Conservation (phyloP, 345 rosid species). For the Eucalyptus pauciflora region DNA sequence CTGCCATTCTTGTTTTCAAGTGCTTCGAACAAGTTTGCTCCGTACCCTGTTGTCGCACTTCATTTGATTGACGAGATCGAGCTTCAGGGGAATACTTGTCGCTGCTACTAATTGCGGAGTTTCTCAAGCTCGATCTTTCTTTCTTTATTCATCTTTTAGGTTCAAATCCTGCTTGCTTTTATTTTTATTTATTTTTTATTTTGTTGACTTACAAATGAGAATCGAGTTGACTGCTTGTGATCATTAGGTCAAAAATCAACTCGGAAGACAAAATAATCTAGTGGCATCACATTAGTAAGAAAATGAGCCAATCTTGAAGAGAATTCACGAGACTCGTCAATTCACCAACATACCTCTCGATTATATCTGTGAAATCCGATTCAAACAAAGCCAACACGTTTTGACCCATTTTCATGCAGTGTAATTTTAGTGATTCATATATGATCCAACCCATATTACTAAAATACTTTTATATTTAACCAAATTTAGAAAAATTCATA, state of each 20-base stretch:
- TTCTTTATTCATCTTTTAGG: neutral
- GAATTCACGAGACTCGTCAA: neutral
- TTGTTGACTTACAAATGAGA: neutral
- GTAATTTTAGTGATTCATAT: rapidly evolving
- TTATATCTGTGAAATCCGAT: rapidly evolving
- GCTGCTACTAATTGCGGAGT: neutral
- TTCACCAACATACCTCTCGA: neutral
- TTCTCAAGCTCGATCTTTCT: neutral
- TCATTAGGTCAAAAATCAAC: neutral
- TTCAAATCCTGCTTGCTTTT: neutral
- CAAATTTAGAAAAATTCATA: no score
- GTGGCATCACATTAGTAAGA: neutral
- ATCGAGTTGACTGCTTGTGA: neutral
- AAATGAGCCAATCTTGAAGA: neutral
- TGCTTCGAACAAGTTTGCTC: neutral
- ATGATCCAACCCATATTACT: neutral
- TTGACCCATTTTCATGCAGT: no score
- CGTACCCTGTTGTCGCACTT: neutral
- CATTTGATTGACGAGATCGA: neutral
- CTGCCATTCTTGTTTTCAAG: neutral
- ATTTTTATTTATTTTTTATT: neutral
- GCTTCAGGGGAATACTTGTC: neutral
- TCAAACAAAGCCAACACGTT: rapidly evolving
- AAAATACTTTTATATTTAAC: no score
- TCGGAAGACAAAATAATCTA: neutral